Evolutionary conservation across 768 basidiomycete genomes (phyloP).

Genomic region (Dendrothele bispora): DNA sequence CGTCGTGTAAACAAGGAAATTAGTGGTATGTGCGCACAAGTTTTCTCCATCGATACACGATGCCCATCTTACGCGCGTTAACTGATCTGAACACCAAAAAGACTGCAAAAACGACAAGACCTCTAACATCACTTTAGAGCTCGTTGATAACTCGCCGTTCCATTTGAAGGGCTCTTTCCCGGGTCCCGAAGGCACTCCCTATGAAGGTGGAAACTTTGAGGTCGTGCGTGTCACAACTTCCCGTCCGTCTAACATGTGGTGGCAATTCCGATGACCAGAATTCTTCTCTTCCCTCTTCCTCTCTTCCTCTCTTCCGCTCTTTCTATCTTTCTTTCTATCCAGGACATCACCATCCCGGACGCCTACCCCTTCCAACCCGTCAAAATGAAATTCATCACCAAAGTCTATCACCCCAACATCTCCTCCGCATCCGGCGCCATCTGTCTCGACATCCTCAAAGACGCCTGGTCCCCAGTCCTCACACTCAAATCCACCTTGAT

Average conservation of each 20-base stretch:
- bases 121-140: constrained; percentile 82
- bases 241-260: background rate
- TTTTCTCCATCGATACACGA: no score
- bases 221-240: constrained; percentile 57
- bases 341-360: constrained; percentile 94
- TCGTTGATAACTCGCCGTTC: constrained; percentile 87
- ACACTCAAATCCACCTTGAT: constrained; percentile 96
- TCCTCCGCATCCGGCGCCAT: constrained; percentile 94
- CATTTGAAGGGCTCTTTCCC: constrained; percentile 91
- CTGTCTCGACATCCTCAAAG: constrained; percentile 85
- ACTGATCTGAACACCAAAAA: no score
- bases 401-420: constrained; percentile 94
- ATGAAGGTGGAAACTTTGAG: constrained; percentile 88
- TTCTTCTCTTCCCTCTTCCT: background rate
- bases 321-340: constrained; percentile 4
- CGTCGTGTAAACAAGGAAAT: constrained; percentile 96
- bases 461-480: constrained; percentile 94
- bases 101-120: constrained; percentile 96
- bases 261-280: constrained; percentile 1
- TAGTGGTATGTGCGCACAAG: constrained; percentile 69
- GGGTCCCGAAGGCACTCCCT: constrained; percentile 92
- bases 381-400: constrained; percentile 98
- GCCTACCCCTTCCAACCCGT: constrained; percentile 91
- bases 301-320: background rate
- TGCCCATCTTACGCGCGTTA: no score